Conservation (phyloP, 163 green algal genomes). For the Prototheca wickerhamii region DNA sequence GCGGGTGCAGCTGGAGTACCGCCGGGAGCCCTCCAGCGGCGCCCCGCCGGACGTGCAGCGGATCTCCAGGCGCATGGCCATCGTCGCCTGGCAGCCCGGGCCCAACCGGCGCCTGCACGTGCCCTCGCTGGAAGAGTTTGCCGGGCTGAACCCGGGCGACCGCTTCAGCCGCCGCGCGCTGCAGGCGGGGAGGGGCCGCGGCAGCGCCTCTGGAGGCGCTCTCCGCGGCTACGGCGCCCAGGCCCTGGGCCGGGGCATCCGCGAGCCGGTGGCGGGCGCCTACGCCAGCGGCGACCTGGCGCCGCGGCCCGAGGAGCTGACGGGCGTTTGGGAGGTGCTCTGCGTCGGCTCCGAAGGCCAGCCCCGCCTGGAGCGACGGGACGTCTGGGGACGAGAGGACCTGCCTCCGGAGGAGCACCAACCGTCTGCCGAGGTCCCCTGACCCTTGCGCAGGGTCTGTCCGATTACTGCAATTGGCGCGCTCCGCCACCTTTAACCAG, state of each 20-base stretch:
- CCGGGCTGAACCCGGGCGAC: slow-evolving; percentile 26
- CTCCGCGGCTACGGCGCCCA: slow-evolving; percentile 13
- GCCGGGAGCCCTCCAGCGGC: slow-evolving; percentile 44
- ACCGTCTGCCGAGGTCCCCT: too few species aligned
- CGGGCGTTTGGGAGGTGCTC: slow-evolving; percentile 50
- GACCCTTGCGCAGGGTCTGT: too few species aligned
- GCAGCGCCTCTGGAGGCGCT: neutral
- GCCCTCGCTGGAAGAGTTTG: slow-evolving; percentile 54
- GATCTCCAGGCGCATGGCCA: slow-evolving; percentile 88
- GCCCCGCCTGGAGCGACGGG: slow-evolving; percentile 56
- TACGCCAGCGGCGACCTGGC: neutral
- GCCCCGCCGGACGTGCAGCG: slow-evolving; percentile 62
- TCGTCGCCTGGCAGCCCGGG: slow-evolving; percentile 88
- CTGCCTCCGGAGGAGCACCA: too few species aligned
- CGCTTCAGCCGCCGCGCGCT: slow-evolving; percentile 35
- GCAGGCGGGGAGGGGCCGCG: slow-evolving; percentile 4
- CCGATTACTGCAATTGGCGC: too few species aligned
- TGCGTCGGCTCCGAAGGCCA: slow-evolving; percentile 37
- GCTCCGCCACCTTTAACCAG: too few species aligned
- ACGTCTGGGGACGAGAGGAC: slow-evolving; percentile 53
- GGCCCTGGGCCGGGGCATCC: slow-evolving; percentile 15
- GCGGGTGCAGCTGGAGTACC: slow-evolving; percentile 70
- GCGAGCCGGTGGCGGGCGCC: neutral
- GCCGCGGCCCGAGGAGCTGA: slow-evolving; percentile 6
- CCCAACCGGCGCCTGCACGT: slow-evolving; percentile 77